Evolutionary conservation across 306 rosid species (phyloP).

Genomic region (Arachis stenosperma): DNA sequence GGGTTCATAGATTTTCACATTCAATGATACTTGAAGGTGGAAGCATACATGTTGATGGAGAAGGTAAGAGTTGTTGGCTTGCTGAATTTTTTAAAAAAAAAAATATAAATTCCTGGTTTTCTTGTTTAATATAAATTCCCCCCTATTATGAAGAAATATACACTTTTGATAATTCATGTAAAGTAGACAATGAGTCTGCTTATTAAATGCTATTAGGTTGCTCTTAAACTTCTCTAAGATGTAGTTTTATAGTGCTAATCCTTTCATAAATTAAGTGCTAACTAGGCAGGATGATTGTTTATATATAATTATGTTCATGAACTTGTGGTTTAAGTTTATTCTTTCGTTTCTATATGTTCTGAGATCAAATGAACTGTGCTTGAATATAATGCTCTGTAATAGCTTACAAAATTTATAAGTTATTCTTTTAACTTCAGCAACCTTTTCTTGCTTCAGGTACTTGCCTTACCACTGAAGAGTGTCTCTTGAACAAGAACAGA

Average conservation of each 20-base stretch:
- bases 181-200: background rate
- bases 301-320: constrained; percentile 25
- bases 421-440: constrained; percentile 15
- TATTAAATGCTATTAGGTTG: background rate
- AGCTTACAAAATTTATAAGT: constrained; percentile 14
- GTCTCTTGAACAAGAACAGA: constrained; percentile 89
- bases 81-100: too few species aligned
- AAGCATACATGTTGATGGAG: constrained; percentile 99
- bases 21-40: constrained; percentile 91
- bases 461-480: constrained; percentile 95
- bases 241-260: constrained; percentile 22
- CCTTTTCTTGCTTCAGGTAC: constrained; percentile 65
- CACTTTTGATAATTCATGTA: background rate
- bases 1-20: constrained; percentile 71
- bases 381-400: background rate
- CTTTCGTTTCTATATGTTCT: constrained; percentile 10
- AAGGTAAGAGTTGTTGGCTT: constrained; percentile 54
- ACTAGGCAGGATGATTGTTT: constrained; percentile 7
- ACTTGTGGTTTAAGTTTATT: background rate
- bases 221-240: constrained; percentile 8
- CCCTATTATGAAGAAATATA: constrained; percentile 3
- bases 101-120: too few species aligned
- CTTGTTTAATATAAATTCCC: background rate
- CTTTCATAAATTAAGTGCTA: constrained; percentile 16
- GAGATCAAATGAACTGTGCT: constrained; percentile 14